Conservation (phyloP, 768 basidiomycete genomes). For the Pulveroboletus sp. region DNA sequence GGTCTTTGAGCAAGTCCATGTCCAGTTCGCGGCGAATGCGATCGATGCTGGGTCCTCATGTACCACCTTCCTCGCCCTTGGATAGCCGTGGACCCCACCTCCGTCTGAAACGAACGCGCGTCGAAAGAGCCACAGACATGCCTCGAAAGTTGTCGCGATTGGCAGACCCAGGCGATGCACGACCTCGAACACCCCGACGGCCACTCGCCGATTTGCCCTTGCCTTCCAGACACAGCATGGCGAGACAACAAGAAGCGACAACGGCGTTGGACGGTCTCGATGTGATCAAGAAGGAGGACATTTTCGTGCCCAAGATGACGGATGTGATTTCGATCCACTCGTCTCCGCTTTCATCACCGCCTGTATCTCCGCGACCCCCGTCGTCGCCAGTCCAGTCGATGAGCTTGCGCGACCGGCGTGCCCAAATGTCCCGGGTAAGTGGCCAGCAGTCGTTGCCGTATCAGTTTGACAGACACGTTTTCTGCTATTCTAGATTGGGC, state of each 20-base stretch:
- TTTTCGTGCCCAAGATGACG: neutral
- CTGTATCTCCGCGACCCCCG: slow-evolving; percentile 5
- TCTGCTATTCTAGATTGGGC: slow-evolving; percentile 23
- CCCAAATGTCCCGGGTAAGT: slow-evolving; percentile 29
- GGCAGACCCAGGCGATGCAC: neutral
- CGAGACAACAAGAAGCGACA: too few species aligned
- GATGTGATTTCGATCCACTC: slow-evolving; percentile 14
- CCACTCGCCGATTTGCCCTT: slow-evolving; percentile 19
- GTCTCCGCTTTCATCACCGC: slow-evolving; percentile 14
- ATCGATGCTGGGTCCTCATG: neutral
- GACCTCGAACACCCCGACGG: slow-evolving; percentile 12
- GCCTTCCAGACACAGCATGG: neutral
- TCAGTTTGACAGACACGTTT: neutral
- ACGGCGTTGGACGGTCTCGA: slow-evolving; percentile 8
- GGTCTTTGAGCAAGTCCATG: neutral
- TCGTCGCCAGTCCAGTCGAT: slow-evolving; percentile 24
- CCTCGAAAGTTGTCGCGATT: slow-evolving; percentile 14
- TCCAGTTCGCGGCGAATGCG: slow-evolving; percentile 5
- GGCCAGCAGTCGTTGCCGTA: neutral
- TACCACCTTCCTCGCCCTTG: slow-evolving; percentile 11
- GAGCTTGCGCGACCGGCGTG: slow-evolving; percentile 32
- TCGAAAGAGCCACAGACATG: slow-evolving; percentile 2
- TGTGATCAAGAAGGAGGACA: slow-evolving; percentile 19
- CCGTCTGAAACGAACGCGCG: slow-evolving; percentile 12
- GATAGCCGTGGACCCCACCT: neutral